Evolutionary conservation across 169 alveolate species (phyloP).

Genomic region (Cyclospora cayetanensis): DNA sequence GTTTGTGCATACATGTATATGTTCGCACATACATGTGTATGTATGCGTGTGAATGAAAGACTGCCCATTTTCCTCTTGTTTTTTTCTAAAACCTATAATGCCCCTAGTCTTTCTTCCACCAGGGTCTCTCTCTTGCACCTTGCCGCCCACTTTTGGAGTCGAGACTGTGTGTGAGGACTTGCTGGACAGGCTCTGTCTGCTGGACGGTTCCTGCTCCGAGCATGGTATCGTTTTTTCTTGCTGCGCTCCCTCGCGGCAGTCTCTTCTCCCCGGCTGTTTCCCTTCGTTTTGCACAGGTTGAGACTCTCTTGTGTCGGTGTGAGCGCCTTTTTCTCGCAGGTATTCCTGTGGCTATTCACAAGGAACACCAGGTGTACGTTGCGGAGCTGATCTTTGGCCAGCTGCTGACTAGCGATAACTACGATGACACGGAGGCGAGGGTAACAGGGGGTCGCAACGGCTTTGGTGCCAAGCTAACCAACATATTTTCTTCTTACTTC

Average conservation of each 20-base stretch:
- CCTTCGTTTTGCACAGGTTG: not conserved
- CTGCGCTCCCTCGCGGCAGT: too few relatives aligned
- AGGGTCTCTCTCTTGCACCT: too few relatives aligned
- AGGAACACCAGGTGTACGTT: slow-evolving; percentile 96
- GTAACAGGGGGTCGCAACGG: slow-evolving; percentile 99
- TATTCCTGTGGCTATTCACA: slow-evolving; percentile 94
- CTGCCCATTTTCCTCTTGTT: not conserved
- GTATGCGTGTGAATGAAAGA: slow-evolving; percentile 71
- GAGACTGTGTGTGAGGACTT: too few relatives aligned
- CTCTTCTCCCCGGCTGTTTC: not conserved
- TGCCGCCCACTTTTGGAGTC: too few relatives aligned
- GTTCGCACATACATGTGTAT: not conserved
- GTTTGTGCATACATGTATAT: not conserved
- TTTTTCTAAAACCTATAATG: too few relatives aligned
- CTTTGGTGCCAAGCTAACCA: slow-evolving; percentile 99
- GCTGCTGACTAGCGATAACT: slow-evolving; percentile 98
- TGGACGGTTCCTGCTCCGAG: too few relatives aligned
- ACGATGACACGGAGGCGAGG: slow-evolving; percentile 97
- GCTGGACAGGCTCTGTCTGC: too few relatives aligned
- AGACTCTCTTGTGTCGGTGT: not conserved
- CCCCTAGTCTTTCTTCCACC: too few relatives aligned
- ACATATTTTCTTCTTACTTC: slow-evolving; percentile 96
- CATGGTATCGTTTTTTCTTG: too few relatives aligned
- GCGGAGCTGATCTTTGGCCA: slow-evolving; percentile 99
- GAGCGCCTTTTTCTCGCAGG: slow-evolving; percentile 50